A percentile compares a stretch with the other conserved stretches of the same genome.
Conservation (phyloP, 345 rosid species). For the Abelmoschus esculentus region DNA sequence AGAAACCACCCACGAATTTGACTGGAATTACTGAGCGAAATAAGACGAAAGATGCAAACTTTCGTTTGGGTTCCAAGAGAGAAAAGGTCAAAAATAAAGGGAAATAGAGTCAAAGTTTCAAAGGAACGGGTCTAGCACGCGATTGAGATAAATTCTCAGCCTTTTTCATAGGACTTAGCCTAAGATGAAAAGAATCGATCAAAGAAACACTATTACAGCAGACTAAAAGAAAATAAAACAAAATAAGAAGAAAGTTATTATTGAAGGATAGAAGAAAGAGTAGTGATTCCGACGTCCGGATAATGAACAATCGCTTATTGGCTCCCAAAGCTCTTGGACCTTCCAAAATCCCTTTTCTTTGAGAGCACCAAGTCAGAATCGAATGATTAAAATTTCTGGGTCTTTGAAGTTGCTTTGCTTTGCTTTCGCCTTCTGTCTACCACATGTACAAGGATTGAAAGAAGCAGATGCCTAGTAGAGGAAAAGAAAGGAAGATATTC, state of each 20-base stretch:
- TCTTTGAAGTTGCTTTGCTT: neutral
- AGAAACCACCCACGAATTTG: neutral
- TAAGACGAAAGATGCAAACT: constrained; percentile 4
- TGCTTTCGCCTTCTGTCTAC: neutral
- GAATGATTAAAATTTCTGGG: neutral
- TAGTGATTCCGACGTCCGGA: neutral
- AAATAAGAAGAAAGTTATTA: neutral
- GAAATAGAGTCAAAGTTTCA: constrained; percentile 10
- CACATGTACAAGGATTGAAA: neutral
- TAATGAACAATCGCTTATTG: neutral
- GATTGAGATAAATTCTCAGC: neutral
- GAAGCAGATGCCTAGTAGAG: neutral
- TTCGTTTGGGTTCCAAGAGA: neutral
- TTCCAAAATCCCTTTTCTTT: neutral
- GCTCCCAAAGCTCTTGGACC: neutral
- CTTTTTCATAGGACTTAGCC: neutral
- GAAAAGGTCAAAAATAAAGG: constrained; percentile 1
- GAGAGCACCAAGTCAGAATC: constrained; percentile 1
- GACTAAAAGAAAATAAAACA: neutral
- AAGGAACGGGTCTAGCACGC: neutral
- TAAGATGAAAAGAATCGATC: neutral
- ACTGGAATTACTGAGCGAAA: neutral
- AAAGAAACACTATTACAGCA: neutral
- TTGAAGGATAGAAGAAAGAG: neutral
- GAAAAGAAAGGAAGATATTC: neutral